Percentiles rank a stretch among this genome's conserved stretches.
These are phyloP conservation scores for Theileria annulata DNA, from an alignment of 169 alveolate genomes.

Conservation along the genomic window DNA sequence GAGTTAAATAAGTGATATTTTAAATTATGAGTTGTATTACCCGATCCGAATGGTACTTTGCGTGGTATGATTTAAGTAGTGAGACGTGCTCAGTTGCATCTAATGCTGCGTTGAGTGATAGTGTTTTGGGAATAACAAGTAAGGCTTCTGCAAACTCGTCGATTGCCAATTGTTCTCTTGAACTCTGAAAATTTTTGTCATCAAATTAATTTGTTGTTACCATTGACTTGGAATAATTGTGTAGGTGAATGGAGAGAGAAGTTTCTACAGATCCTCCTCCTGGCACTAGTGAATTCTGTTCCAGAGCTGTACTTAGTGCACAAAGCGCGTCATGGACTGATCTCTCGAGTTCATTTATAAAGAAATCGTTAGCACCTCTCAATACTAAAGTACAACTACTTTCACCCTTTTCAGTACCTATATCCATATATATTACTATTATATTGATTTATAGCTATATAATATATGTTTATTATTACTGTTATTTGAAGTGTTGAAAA, in stretches of 20 bases:
- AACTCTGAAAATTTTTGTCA: slow-evolving; percentile 72
- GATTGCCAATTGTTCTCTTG: slow-evolving; percentile 97
- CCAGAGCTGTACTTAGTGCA: slow-evolving; percentile 92
- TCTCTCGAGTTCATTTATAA: slow-evolving; percentile 96
- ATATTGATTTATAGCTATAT: slow-evolving; percentile 40
- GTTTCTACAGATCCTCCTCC: slow-evolving; percentile 99
- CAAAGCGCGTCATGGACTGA: slow-evolving; percentile 98
- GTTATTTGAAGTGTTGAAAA: slow-evolving; percentile 91
- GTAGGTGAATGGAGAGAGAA: slow-evolving; percentile 94
- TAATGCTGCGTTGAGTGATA: slow-evolving; percentile 98
- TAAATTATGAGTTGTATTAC: background rate
- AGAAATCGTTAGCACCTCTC: slow-evolving; percentile 98
- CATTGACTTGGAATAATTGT: slow-evolving; percentile 94
- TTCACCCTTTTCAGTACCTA: background rate
- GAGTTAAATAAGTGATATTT: slow-evolving; percentile 3
- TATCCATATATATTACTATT: slow-evolving; percentile 32
- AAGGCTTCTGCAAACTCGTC: slow-evolving; percentile 98
- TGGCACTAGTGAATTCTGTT: slow-evolving; percentile 81
- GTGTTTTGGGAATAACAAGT: slow-evolving; percentile 95
- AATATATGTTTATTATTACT: slow-evolving; percentile 15
- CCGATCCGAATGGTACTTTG: slow-evolving; percentile 70
- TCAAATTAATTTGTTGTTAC: slow-evolving; percentile 23
- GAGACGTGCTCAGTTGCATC: slow-evolving; percentile 94
- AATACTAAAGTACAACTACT: slow-evolving; percentile 79
- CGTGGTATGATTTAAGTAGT: slow-evolving; percentile 90